Conservation (phyloP, 495 filamentous ascomycete genomes). For the Penicillium riverlandense region DNA sequence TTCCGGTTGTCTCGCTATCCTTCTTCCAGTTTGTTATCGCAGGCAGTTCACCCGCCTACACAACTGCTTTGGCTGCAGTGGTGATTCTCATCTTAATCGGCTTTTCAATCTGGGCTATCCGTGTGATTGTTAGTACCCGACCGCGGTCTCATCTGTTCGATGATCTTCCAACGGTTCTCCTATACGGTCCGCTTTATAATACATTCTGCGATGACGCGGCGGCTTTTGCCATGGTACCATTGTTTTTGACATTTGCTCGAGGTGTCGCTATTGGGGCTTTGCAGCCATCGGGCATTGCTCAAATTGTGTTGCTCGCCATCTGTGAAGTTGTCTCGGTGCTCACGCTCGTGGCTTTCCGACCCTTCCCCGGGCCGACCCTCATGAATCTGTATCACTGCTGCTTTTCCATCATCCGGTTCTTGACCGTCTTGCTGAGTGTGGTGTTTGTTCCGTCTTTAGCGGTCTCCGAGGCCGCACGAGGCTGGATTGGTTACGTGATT, state of each 20-base stretch:
- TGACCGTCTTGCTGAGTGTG: conserved; percentile 75
- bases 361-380: conserved; percentile 85
- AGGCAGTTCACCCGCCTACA: conserved; percentile 53
- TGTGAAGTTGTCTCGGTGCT: conserved; percentile 91
- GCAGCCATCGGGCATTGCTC: conserved; percentile 87
- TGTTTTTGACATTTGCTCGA: conserved; percentile 75
- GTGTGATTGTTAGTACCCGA: conserved; percentile 69
- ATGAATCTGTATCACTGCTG: conserved; percentile 94
- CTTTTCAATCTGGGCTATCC: conserved; percentile 71
- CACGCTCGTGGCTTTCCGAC: conserved; percentile 80
- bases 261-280: conserved; percentile 87
- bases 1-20: conserved; percentile 78
- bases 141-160: conserved; percentile 86
- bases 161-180: conserved; percentile 78
- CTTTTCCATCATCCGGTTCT: conserved; percentile 70
- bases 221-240: conserved; percentile 78
- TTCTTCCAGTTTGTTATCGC: conserved; percentile 88
- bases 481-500: conserved; percentile 94
- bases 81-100: conserved; percentile 63
- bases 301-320: conserved; percentile 83
- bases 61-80: conserved; percentile 65
- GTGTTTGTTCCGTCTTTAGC: conserved; percentile 79
- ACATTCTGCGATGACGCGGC: conserved; percentile 88
- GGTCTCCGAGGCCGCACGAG: conserved; percentile 67
- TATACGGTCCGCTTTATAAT: conserved; percentile 96